Percentiles rank a stretch among this genome's conserved stretches.
These are phyloP conservation scores for Piper betle DNA, from an alignment of 164 flowering plant species.

Conservation along the genomic window DNA sequence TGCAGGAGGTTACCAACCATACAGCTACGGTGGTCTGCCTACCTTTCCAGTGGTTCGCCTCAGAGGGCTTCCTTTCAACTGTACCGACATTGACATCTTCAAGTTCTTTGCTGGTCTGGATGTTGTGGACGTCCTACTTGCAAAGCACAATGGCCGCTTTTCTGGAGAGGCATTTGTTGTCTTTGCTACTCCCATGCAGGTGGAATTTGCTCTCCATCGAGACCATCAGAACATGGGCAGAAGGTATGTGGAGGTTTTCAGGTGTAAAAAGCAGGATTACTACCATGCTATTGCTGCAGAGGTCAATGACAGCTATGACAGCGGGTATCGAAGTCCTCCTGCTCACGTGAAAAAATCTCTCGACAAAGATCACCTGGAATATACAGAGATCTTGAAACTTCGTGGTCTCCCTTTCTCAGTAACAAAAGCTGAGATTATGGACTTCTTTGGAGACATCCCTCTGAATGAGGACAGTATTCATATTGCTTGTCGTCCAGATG, in stretches of 20 bases:
- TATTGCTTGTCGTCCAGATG: constrained; percentile 69
- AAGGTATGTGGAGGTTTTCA: constrained; percentile 74
- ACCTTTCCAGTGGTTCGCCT: constrained; percentile 84
- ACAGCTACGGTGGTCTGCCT: constrained; percentile 19
- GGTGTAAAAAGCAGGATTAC: constrained; percentile 80
- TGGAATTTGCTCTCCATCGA: constrained; percentile 67
- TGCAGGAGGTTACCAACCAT: constrained; percentile 15
- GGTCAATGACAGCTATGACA: constrained; percentile 66
- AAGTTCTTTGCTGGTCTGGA: constrained; percentile 88
- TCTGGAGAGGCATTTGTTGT: constrained; percentile 82
- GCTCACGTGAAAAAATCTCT: constrained; percentile 43
- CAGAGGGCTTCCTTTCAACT: constrained; percentile 82
- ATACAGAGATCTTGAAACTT: constrained; percentile 64
- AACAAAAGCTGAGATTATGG: constrained; percentile 47
- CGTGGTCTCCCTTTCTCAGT: constrained; percentile 81
- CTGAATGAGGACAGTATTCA: constrained; percentile 47
- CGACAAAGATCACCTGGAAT: constrained; percentile 66
- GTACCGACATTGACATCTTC: constrained; percentile 72
- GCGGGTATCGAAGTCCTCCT: constrained; percentile 44
- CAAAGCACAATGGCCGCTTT: constrained; percentile 37
- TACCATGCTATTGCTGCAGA: constrained; percentile 82
- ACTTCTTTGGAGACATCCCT: constrained; percentile 57
- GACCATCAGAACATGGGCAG: constrained; percentile 83
- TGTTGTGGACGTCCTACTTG: constrained; percentile 74
- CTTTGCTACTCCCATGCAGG: constrained; percentile 59